phyloP scores from a whole-genome alignment of 2,329 filamentous ascomycete genomes.

The Colletotrichum tropicale region DNA sequence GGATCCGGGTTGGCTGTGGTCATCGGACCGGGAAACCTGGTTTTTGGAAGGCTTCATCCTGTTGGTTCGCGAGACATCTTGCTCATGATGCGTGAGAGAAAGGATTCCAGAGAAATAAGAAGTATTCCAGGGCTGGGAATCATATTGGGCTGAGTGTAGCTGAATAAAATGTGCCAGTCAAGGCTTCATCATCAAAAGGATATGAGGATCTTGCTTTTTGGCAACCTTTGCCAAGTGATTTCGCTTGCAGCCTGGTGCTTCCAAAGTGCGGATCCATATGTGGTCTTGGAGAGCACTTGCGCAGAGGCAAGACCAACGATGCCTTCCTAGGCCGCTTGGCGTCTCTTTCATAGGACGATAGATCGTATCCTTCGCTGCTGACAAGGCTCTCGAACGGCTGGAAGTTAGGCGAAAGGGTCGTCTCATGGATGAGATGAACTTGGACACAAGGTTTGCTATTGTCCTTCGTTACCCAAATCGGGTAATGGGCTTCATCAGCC shows the following conservation, averaged over 20 bases:
- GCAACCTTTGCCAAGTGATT: not conserved
- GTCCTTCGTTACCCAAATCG: not conserved
- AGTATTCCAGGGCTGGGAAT: not conserved
- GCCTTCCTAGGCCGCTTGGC: not conserved
- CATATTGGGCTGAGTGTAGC: not conserved
- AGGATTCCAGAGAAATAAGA: accelerated
- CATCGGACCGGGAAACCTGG: not conserved
- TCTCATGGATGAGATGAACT: not conserved
- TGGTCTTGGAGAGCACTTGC: not conserved
- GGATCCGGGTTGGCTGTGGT: not conserved
- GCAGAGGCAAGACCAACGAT: not conserved
- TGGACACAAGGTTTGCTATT: not conserved
- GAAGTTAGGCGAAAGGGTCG: not conserved
- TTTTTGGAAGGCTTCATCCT: not conserved
- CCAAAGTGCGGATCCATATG: not conserved
- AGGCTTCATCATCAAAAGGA: accelerated
- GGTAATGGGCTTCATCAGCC: not conserved
- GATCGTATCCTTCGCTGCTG: not conserved
- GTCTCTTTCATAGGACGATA: not conserved
- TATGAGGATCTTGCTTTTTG: accelerated
- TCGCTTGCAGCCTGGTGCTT: not conserved
- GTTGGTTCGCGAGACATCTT: not conserved
- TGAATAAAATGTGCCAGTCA: not conserved
- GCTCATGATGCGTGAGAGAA: not conserved
- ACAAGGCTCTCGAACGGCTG: not conserved